phyloP scores from a whole-genome alignment of 2,329 filamentous ascomycete genomes.

The Pseudogymnoascus sp. region DNA sequence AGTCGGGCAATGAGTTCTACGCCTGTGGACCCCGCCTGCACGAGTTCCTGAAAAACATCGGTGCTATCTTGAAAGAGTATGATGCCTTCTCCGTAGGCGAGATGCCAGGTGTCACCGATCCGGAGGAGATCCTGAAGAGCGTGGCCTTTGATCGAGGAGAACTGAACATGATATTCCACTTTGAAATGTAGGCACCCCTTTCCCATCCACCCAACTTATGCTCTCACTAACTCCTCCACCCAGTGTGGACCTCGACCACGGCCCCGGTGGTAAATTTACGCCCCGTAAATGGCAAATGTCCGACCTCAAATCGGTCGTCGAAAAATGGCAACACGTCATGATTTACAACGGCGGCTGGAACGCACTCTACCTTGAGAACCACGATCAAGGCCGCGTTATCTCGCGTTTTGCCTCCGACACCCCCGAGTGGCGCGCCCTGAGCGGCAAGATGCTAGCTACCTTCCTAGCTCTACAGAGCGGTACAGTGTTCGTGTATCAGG shows the following conservation, averaged over 20 bases:
- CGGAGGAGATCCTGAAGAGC: slow-evolving; percentile 40
- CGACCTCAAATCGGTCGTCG: slow-evolving; percentile 37
- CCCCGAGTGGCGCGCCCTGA: slow-evolving; percentile 32
- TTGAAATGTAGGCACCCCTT: slow-evolving; percentile 44
- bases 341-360: slow-evolving; percentile 46
- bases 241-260: slow-evolving; percentile 42
- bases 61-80: slow-evolving; percentile 37
- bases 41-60: slow-evolving; percentile 40
- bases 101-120: slow-evolving; percentile 35
- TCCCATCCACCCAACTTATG: neutral
- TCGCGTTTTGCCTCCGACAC: slow-evolving; percentile 37
- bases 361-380: slow-evolving; percentile 48
- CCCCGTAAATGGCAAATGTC: slow-evolving; percentile 31
- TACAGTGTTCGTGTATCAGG: slow-evolving; percentile 51
- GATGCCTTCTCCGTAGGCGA: slow-evolving; percentile 46
- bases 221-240: slow-evolving; percentile 18
- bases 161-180: slow-evolving; percentile 66
- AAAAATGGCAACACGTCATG: slow-evolving; percentile 44
- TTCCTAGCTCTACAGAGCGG: slow-evolving; percentile 42
- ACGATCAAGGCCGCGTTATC: slow-evolving; percentile 45
- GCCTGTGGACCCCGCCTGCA: slow-evolving; percentile 53
- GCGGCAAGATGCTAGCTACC: slow-evolving; percentile 46
- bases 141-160: slow-evolving; percentile 50
- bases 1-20: slow-evolving; percentile 33
- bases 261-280: slow-evolving; percentile 35